These are phyloP conservation scores for Silene noctiflora DNA, from an alignment of 179 eudicot species.

Conservation along the genomic window DNA sequence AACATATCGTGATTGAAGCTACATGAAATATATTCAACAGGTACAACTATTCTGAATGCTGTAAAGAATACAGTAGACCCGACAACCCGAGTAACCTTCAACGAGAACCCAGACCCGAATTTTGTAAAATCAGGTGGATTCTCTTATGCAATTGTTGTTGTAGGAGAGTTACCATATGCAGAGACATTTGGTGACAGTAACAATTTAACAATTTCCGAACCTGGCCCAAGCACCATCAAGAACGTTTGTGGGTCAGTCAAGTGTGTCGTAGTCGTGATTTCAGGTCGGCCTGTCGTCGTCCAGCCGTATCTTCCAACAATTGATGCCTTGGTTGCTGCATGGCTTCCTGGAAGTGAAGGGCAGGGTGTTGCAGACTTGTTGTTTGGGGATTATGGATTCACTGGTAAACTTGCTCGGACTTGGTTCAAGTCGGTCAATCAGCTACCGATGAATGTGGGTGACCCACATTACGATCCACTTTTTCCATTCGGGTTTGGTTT, in stretches of 20 bases:
- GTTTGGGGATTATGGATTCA: conserved; percentile 47
- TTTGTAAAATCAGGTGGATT: conserved; percentile 35
- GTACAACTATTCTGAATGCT: conserved; percentile 42
- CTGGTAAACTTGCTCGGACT: conserved; percentile 47
- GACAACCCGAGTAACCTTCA: conserved; percentile 32
- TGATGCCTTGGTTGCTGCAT: conserved; percentile 54
- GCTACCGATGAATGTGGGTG: conserved; percentile 51
- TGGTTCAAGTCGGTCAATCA: conserved; percentile 51
- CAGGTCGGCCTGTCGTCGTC: conserved; percentile 43
- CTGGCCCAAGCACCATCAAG: conserved; percentile 39
- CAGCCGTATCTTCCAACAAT: conserved; percentile 37
- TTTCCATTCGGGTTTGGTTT: conserved; percentile 41
- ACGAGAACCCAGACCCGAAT: conserved; percentile 32
- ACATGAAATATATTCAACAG: no score
- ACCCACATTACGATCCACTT: conserved; percentile 42
- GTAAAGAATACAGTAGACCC: conserved; percentile 36
- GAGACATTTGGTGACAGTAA: conserved; percentile 45
- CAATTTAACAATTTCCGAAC: conserved; percentile 41
- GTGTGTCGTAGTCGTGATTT: conserved; percentile 40
- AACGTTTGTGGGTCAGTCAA: conserved; percentile 37
- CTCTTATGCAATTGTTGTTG: conserved; percentile 43
- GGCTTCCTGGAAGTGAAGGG: conserved; percentile 51
- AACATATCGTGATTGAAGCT: no score
- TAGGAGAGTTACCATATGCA: conserved; percentile 48
- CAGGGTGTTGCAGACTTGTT: conserved; percentile 42